These are phyloP conservation scores for Solanum bulbocastanum DNA, from an alignment of 257 asterid species.

Conservation along the genomic window DNA sequence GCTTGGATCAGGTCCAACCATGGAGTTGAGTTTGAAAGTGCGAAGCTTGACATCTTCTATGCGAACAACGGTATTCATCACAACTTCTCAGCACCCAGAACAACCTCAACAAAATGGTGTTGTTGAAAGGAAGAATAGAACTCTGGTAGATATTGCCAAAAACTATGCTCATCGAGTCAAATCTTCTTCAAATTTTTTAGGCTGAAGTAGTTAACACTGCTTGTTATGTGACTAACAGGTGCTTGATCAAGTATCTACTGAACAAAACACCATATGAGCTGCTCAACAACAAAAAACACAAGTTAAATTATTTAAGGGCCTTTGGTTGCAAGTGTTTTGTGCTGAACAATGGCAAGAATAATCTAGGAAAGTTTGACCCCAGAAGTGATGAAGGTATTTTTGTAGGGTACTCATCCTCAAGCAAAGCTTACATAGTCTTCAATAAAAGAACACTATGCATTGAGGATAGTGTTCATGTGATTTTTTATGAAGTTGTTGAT, in stretches of 20 bases:
- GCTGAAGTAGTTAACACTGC: not conserved
- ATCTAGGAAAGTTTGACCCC: not conserved
- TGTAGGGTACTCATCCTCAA: not conserved
- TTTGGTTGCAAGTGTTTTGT: too few relatives aligned
- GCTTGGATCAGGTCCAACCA: not conserved
- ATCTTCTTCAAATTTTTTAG: not conserved
- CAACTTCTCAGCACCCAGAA: too few relatives aligned
- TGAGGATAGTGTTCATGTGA: not conserved
- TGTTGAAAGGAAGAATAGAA: not conserved
- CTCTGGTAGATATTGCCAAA: too few relatives aligned
- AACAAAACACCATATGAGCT: too few relatives aligned
- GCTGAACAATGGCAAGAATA: too few relatives aligned
- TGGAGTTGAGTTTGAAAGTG: not conserved
- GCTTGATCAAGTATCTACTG: not conserved
- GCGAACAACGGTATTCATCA: not conserved
- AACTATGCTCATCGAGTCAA: too few relatives aligned
- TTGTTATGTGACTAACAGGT: not conserved
- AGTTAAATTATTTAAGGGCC: too few relatives aligned
- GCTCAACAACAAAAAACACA: too few relatives aligned
- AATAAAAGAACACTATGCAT: not conserved
- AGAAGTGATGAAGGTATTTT: not conserved
- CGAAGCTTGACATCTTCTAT: not conserved
- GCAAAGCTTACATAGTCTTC: not conserved
- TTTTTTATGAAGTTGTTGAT: not conserved
- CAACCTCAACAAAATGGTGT: not conserved